Evolutionary conservation across 129 eudicot species (phyloP).

Genomic region (Erigeron canadensis): DNA sequence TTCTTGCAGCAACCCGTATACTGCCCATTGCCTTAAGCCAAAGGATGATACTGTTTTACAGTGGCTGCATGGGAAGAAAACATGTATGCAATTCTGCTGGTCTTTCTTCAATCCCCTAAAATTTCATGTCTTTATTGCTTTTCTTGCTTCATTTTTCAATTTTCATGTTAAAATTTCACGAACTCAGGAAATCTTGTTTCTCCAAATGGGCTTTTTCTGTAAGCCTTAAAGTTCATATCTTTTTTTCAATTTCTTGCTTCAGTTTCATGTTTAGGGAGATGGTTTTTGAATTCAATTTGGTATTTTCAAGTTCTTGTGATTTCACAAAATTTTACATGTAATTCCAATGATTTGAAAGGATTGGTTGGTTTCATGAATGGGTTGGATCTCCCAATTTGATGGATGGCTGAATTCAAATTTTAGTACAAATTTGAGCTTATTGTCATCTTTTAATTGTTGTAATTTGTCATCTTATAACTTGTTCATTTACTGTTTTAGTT

Average conservation of each 20-base stretch:
- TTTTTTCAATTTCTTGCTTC: too few species aligned
- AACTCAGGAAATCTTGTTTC: constrained; percentile 15
- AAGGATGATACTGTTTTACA: too few species aligned
- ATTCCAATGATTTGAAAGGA: constrained; percentile 46
- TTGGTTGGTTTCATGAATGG: constrained; percentile 33
- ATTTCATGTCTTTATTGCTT: not conserved
- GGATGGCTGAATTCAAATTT: constrained; percentile 26
- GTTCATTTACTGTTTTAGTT: too few species aligned
- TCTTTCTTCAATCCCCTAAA: too few species aligned
- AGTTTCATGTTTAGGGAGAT: constrained; percentile 3
- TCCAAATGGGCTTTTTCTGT: constrained; percentile 5
- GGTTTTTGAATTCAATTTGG: constrained; percentile 13
- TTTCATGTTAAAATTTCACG: not conserved
- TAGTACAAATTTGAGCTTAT: not conserved
- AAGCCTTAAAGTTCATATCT: not conserved
- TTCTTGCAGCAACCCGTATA: too few species aligned
- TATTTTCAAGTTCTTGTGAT: constrained; percentile 28
- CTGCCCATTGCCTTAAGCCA: too few species aligned
- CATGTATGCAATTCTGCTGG: too few species aligned
- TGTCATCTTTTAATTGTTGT: constrained; percentile 13
- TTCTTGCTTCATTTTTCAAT: not conserved
- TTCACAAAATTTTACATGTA: constrained; percentile 54
- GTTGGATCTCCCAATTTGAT: constrained; percentile 42
- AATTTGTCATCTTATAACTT: too few species aligned
- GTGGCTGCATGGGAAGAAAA: too few species aligned